Evolutionary conservation across 1,139 yeast genomes (phyloP).

Genomic region (Nematodospora anomalae): DNA sequence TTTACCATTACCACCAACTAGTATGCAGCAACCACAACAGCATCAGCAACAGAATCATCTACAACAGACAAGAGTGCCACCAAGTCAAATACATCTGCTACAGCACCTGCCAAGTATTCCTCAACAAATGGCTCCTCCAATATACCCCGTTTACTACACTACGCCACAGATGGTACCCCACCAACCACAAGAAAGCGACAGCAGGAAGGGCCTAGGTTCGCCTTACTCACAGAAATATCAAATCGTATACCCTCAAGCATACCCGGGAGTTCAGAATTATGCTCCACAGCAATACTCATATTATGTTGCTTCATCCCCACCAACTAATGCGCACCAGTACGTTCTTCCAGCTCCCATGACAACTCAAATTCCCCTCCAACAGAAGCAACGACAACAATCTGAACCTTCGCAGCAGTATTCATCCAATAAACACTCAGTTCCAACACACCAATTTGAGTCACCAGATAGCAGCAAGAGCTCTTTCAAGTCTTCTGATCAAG

Average conservation of each 20-base stretch:
- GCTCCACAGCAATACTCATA: slow-evolving; percentile 28
- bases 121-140: slow-evolving; percentile 16
- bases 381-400: slow-evolving; percentile 5
- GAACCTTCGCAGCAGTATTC: slow-evolving; percentile 6
- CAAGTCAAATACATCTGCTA: slow-evolving; percentile 11
- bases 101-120: slow-evolving; percentile 14
- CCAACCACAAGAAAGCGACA: slow-evolving; percentile 6
- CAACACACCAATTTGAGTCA: slow-evolving; percentile 14
- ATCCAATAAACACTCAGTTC: slow-evolving; percentile 9
- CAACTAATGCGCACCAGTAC: slow-evolving; percentile 13
- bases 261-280: slow-evolving; percentile 10
- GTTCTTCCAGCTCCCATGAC: slow-evolving; percentile 9
- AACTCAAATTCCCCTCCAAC: slow-evolving; percentile 1
- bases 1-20: slow-evolving; percentile 21
- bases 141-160: slow-evolving; percentile 31
- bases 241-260: slow-evolving; percentile 18
- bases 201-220: slow-evolving; percentile 23
- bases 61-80: slow-evolving; percentile 13
- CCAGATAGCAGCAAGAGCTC: slow-evolving; percentile 2
- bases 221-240: slow-evolving; percentile 38
- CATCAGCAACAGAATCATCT: slow-evolving; percentile 8
- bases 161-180: slow-evolving; percentile 17
- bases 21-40: slow-evolving; percentile 9
- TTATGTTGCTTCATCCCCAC: slow-evolving; percentile 26
- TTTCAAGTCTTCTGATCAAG: slow-evolving; percentile 1